Percentiles rank a stretch among this genome's conserved stretches.
These are phyloP conservation scores for Carex kokanica DNA, from an alignment of 176 grass and related monocot genomes.

Conservation along the genomic window DNA sequence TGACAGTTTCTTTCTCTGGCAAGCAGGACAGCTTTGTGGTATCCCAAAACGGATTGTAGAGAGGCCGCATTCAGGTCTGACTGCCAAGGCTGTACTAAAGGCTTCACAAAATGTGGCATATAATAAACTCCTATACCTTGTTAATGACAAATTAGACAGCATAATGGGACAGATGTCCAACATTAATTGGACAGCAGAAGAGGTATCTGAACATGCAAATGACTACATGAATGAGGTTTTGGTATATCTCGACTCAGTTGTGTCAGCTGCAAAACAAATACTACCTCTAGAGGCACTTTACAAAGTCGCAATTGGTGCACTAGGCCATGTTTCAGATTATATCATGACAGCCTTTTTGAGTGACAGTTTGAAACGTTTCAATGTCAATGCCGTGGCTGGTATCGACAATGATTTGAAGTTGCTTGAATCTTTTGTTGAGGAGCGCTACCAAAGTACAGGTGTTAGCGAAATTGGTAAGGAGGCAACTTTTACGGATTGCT, in stretches of 20 bases:
- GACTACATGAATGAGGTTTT: slow-evolving; percentile 91
- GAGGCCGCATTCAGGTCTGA: slow-evolving; percentile 64
- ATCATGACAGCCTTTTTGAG: slow-evolving; percentile 74
- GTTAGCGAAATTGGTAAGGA: slow-evolving; percentile 62
- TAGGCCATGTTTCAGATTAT: slow-evolving; percentile 67
- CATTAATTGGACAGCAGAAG: slow-evolving; percentile 78
- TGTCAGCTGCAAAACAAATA: slow-evolving; percentile 69
- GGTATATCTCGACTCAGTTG: slow-evolving; percentile 58
- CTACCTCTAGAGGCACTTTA: slow-evolving; percentile 73
- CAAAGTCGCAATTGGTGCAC: slow-evolving; percentile 64
- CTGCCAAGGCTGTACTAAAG: slow-evolving; percentile 74
- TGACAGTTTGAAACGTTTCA: slow-evolving; percentile 84
- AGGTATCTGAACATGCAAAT: slow-evolving; percentile 63
- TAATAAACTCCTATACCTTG: slow-evolving; percentile 60
- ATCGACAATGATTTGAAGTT: slow-evolving; percentile 79
- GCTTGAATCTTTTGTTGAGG: slow-evolving; percentile 73
- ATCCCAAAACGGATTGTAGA: slow-evolving; percentile 60
- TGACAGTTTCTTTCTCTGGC: slow-evolving; percentile 65
- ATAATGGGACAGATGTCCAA: slow-evolving; percentile 61
- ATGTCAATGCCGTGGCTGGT: slow-evolving; percentile 58
- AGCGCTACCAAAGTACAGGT: slow-evolving; percentile 63
- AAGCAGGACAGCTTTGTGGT: slow-evolving; percentile 64
- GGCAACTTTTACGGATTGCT: slow-evolving; percentile 60
- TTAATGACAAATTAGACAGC: slow-evolving; percentile 80
- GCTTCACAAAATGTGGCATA: slow-evolving; percentile 85